Evolutionary conservation across 2,329 filamentous ascomycete species (phyloP).

Genomic region (Penicillium sp.): DNA sequence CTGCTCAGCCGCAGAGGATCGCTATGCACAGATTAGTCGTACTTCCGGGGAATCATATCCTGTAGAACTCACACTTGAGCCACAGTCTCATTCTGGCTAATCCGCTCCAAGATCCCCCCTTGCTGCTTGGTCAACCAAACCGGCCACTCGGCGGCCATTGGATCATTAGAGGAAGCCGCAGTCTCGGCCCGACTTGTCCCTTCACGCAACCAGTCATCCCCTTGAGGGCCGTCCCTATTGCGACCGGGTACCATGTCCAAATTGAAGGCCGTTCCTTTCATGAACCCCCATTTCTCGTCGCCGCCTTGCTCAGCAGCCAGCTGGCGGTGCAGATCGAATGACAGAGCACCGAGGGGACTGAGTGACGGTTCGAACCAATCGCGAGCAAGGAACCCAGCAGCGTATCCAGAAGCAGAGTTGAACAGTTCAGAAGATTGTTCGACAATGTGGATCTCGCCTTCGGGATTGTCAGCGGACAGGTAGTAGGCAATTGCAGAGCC

Average conservation of each 20-base stretch:
- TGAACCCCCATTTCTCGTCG: constrained; percentile 57
- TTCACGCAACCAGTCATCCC: constrained; percentile 65
- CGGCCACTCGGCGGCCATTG: constrained; percentile 44
- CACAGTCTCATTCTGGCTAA: constrained; percentile 59
- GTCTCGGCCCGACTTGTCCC: constrained; percentile 61
- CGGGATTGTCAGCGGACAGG: constrained; percentile 49
- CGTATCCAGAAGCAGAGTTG: constrained; percentile 69
- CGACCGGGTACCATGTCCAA: constrained; percentile 43
- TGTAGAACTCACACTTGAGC: constrained; percentile 67
- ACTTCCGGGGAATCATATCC: too few species aligned
- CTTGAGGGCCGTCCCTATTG: constrained; percentile 44
- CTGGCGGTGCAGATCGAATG: constrained; percentile 65
- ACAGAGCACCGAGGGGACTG: constrained; percentile 61
- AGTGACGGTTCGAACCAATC: constrained; percentile 67
- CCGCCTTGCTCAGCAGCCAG: constrained; percentile 62
- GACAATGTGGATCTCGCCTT: constrained; percentile 54
- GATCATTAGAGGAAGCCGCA: constrained; percentile 42
- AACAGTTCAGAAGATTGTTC: constrained; percentile 62
- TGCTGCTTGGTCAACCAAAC: constrained; percentile 58
- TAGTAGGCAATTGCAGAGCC: constrained; percentile 71
- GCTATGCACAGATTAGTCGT: constrained; percentile 45
- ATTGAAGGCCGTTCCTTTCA: constrained; percentile 58
- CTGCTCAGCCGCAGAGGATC: constrained; percentile 65
- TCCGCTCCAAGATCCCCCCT: constrained; percentile 58
- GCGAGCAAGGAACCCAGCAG: constrained; percentile 69